Percentiles rank a stretch among this genome's conserved stretches.
Evolutionary conservation across 2,329 filamentous ascomycete genomes (phyloP).

Genomic region (Talaromyces sp.): DNA sequence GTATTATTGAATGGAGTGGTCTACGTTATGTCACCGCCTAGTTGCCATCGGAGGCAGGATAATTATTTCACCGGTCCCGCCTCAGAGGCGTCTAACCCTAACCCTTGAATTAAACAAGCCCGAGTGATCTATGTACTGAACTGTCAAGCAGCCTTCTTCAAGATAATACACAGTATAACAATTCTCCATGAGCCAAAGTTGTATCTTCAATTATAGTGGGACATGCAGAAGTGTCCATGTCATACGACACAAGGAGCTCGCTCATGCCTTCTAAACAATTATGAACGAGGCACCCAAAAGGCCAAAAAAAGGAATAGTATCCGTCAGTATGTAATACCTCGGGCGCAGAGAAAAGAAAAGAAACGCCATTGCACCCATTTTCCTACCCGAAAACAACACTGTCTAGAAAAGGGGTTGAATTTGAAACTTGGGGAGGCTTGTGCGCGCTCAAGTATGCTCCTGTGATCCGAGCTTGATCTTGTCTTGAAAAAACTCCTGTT

Average conservation of each 20-base stretch:
- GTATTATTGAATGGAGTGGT: background rate
- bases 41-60: background rate
- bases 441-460: conserved; percentile 14
- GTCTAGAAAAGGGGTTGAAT: conserved; percentile 14
- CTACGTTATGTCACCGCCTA: conserved; percentile 15
- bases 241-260: conserved; percentile 2
- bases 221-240: background rate
- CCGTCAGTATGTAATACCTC: conserved; percentile 26
- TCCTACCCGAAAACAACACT: conserved; percentile 19
- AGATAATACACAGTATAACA: background rate
- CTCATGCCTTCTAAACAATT: conserved; percentile 1
- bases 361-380: conserved; percentile 21
- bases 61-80: conserved; percentile 2
- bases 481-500: conserved; percentile 3
- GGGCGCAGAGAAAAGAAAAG: conserved; percentile 3
- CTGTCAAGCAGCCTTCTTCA: background rate
- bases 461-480: conserved; percentile 7
- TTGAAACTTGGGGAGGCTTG: conserved; percentile 5
- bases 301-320: conserved; percentile 28
- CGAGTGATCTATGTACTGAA: background rate
- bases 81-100: background rate
- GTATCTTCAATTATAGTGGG: conserved; percentile 11
- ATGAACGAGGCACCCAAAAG: background rate
- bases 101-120: background rate
- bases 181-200: background rate